Evolutionary conservation across 345 rosid genomes (phyloP), one percentile per base, ranked within the genome.

Genomic region (Orychophragmus violaceus): DNA sequence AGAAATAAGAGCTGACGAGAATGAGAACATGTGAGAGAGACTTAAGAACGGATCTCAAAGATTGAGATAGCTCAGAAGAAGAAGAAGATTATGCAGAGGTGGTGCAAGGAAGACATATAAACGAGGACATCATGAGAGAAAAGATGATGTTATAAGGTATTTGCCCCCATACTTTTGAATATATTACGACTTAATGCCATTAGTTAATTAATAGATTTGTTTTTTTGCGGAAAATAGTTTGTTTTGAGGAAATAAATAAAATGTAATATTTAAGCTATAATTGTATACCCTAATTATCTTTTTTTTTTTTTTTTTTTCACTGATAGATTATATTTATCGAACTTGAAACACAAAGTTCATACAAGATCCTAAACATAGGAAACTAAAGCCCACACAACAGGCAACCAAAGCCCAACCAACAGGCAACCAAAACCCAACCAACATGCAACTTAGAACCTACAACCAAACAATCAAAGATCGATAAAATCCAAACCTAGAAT

Each of bases 71-170:
- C 53, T 35, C 30, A 32, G 39, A 35, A 35, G 39, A 35, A 32
- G 36, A 25, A 55, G 64, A 58, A 59, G 77, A 59, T 49, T 29
- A 53, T 65, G 71, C 66, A 65, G 76, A 64, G 50, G 71, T 46
- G 56, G 68, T 64, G 58, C 64, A 57, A 8, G 22, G 52, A 36
- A 29, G 52, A 51, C 51, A 73, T 64, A 66, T 50, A 73, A 12
- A 36, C 70, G 39, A 54, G 56, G 48, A 68, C 56, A 44, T 53
- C 56, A 57, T 45, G 13, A 54, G 22, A 1, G 45, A 3, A 54
- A 46, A 9, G 21, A 12, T 59, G 42, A 57, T 35, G 51, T 56
- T 45, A 33, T 5, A 14, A 9, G 9, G 16, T 32, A 32, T 33
- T 46, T 56, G 19, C 76, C 76, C 64, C 27, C 30, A 44, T 30